Evolutionary conservation across 2,329 filamentous ascomycete genomes (phyloP), one percentile per base, ranked within the genome.

Genomic region (Cercospora zeae-maydis): DNA sequence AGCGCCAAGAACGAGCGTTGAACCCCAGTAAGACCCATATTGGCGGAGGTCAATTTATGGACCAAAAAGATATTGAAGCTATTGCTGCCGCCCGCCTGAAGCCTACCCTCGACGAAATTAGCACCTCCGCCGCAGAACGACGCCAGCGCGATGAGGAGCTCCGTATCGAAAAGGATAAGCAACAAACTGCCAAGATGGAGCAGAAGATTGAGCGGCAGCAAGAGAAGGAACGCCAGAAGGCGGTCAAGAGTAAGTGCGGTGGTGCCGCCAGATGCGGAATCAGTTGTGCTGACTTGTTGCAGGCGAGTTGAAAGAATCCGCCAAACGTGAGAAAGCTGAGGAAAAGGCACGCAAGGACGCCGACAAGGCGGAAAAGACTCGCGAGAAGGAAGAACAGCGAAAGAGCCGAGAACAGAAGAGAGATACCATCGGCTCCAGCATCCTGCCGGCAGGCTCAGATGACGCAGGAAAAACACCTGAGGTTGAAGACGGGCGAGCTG

Each of bases 101-200:
- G 74, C 93, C 93, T 4, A 86, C 95, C 0, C 76, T 97, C 5
- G 88, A 96, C 68, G 90, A 96, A 67, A 95, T 97, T 65, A 87
- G 88, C 58, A 87, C 90, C 57, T 90, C 88, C 72, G 90, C 90
- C 0, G 89, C 92, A 72, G 82, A 82, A 65, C 88, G 92, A 73
- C 82, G 85, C 39, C 90, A 88, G 54, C 83, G 87, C 63, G 83
- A 89, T 64, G 81, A 87, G 52, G 84, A 87, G 67, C 76, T 84
- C 10, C 82, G 84, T 45, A 74, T 86, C 16, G 88, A 92, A 63
- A 81, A 86, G 64, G 86, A 91, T 62, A 81, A 86, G 66, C 83
- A 84, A 69, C 83, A 88, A 72, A 83, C 87, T 58, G 82, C 86
- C 55, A 82, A 84, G 54, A 80, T 80, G 52, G 80, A 77, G 52